Evolutionary conservation across 2,329 filamentous ascomycete genomes (phyloP), one percentile per base, ranked within the genome.

Genomic region (Daldinia eschscholtzii): DNA sequence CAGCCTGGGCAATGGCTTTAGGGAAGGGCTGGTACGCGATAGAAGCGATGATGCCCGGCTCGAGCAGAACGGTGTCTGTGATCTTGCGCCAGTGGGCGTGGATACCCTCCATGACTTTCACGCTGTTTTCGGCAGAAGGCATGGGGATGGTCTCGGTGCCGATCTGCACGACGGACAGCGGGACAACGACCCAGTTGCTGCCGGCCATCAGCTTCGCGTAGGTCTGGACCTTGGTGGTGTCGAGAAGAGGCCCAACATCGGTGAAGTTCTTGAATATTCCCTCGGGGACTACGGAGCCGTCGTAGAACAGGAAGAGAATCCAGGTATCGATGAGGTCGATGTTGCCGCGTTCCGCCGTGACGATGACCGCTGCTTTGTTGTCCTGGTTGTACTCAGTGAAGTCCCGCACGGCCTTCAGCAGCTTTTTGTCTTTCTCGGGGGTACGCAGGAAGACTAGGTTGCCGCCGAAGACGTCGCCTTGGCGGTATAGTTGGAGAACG

Each of bases 271-370:
- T 80, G 68, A 91, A 90, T 2, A 85, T 82, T 4, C 80, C 84
- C 0, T 80, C 75, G 0, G 88, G 87, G 0, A 84, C 83, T 23
- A 77, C 75, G 0, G 82, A 80, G 2, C 86, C 89, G 75, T 91
- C 86, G 75, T 90, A 90, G 80, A 89, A 90, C 42, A 88, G 76
- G 78, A 90, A 90, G 65, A 91, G 79, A 65, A 88, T 83, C 86
- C 87, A 89, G 5, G 84, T 81, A 70, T 89, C 82, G 59, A 88
- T 72, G 1, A 83, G 70, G 30, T 81, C 79, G 6, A 83, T 74
- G 2, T 78, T 76, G 1, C 81, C 81, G 18, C 84, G 80, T 70
- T 87, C 82, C 3, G 83, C 82, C 0, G 87, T 90, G 33, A 86
- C 79, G 66, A 90, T 90, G 46, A 91, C 83, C 5, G 84, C 87